These are phyloP conservation scores for Apiospora rasikravindrae DNA, from an alignment of 2,329 filamentous ascomycete genomes.

Conservation along the genomic window DNA sequence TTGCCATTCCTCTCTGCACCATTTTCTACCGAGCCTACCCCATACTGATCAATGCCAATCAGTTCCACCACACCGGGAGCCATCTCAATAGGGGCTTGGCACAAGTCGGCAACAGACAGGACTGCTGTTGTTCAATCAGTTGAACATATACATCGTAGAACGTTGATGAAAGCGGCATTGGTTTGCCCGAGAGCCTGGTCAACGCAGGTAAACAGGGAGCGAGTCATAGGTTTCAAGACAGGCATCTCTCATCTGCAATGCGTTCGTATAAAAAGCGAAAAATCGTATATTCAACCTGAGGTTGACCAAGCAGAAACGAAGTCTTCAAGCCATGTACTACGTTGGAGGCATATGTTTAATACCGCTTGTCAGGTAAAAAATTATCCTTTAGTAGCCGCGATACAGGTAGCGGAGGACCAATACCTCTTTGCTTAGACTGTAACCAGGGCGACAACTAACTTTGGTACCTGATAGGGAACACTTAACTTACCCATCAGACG, in stretches of 20 bases:
- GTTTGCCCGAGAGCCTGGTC: not conserved
- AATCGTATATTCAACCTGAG: not conserved
- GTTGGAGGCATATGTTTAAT: no score
- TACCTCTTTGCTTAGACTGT: no score
- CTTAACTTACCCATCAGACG: not conserved
- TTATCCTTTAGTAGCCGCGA: no score
- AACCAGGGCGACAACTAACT: no score
- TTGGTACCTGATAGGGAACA: not conserved
- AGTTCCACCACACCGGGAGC: not conserved
- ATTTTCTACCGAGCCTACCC: not conserved
- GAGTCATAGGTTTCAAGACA: not conserved
- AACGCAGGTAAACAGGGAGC: not conserved
- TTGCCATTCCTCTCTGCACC: not conserved
- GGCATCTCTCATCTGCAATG: not conserved
- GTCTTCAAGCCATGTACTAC: not conserved
- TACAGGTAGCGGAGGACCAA: no score
- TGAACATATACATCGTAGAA: not conserved
- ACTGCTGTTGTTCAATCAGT: not conserved
- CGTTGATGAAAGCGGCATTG: not conserved
- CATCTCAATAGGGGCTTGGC: slow-evolving; percentile 13
- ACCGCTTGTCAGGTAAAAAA: no score
- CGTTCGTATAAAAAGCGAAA: not conserved
- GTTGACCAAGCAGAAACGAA: not conserved
- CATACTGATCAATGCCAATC: slow-evolving; percentile 16
- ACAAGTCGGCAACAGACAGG: not conserved